Percentiles rank a stretch among this genome's conserved stretches.
Evolutionary conservation across 768 basidiomycete genomes (phyloP).

Genomic region (Hebeloma cylindrosporum): DNA sequence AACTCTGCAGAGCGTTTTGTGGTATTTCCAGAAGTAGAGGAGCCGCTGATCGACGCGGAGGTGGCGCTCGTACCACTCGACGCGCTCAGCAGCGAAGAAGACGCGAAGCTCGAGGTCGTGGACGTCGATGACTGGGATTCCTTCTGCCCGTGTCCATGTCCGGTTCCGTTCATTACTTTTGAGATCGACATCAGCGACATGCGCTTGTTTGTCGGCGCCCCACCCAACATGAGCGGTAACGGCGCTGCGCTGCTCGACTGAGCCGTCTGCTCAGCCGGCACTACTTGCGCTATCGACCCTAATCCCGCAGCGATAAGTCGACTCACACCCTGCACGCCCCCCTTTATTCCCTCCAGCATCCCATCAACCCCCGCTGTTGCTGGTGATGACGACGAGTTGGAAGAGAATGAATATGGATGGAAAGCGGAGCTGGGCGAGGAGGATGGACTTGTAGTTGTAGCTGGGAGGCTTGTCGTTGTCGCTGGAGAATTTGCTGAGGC

Average conservation of each 20-base stretch:
- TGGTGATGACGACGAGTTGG: slow-evolving; percentile 11
- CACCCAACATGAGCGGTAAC: not conserved
- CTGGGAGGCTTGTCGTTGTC: too few relatives aligned
- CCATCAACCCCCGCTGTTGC: slow-evolving; percentile 30
- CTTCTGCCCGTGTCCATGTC: slow-evolving; percentile 21
- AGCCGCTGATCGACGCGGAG: slow-evolving; percentile 9
- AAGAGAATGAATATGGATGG: not conserved
- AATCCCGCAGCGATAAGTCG: slow-evolving; percentile 55
- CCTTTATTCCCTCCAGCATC: slow-evolving; percentile 61
- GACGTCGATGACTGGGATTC: slow-evolving; percentile 23
- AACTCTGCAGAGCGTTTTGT: not conserved
- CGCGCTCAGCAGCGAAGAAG: slow-evolving; percentile 13
- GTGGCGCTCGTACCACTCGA: slow-evolving; percentile 8
- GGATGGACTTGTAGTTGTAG: too few relatives aligned
- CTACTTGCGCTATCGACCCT: slow-evolving; percentile 19
- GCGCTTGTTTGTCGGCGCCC: not conserved
- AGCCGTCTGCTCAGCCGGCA: not conserved
- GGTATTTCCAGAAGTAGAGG: slow-evolving; percentile 7
- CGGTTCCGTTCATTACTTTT: not conserved
- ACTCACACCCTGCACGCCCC: slow-evolving; percentile 59
- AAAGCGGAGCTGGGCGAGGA: not conserved
- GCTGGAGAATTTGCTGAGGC: not conserved
- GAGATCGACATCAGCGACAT: too few relatives aligned
- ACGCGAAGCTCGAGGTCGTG: slow-evolving; percentile 10
- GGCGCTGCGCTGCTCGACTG: not conserved